Conservation (phyloP, 345 rosid genomes). For the Salix arbutifolia region DNA sequence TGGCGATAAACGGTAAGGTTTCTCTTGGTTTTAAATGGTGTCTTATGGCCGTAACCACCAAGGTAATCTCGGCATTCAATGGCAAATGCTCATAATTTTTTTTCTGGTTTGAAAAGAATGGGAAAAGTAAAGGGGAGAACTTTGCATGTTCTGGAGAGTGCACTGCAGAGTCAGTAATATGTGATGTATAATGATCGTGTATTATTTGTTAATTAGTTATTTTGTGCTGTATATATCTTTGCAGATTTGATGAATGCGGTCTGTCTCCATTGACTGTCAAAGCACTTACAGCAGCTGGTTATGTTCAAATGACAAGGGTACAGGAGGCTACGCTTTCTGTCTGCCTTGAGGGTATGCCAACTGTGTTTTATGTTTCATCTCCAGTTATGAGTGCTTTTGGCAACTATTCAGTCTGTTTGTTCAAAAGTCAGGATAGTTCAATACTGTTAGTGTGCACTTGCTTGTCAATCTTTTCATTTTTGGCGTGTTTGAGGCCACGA, state of each 20-base stretch:
- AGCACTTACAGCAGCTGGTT: conserved; percentile 75
- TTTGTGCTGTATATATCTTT: conserved; percentile 13
- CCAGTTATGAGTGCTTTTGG: not conserved
- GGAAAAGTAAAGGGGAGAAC: not conserved
- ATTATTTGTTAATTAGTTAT: not conserved
- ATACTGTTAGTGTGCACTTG: not conserved
- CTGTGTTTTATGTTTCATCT: not conserved
- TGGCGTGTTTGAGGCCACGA: not conserved
- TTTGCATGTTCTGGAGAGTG: not conserved
- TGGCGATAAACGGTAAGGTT: conserved; percentile 51
- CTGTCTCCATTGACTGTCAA: conserved; percentile 76
- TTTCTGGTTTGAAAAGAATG: not conserved
- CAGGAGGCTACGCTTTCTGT: conserved; percentile 76
- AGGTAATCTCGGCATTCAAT: not conserved
- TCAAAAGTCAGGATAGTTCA: not conserved
- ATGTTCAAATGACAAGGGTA: conserved; percentile 78
- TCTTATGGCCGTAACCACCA: not conserved
- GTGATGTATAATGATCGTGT: not conserved
- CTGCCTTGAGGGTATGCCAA: conserved; percentile 64
- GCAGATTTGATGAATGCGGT: conserved; percentile 76
- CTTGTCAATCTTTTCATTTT: not conserved
- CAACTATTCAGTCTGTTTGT: not conserved
- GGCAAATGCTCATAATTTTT: not conserved
- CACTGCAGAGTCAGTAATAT: not conserved
- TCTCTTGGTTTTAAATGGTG: not conserved